phyloP scores from a whole-genome alignment of 2,329 filamentous ascomycete species.

The Penicillium concentricum region DNA sequence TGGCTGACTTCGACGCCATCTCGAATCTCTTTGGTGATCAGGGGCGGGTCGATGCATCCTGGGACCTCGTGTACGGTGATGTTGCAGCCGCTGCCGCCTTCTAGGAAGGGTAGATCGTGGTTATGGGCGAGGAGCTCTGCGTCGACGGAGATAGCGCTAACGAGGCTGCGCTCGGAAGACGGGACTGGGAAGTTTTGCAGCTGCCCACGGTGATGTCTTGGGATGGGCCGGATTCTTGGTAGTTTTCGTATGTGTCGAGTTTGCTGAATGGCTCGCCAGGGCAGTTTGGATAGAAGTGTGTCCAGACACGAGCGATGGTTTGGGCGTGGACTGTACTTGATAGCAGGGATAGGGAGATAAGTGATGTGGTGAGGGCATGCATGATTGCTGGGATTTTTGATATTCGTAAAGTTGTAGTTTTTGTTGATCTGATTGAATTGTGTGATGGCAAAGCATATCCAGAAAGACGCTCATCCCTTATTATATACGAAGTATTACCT shows the following conservation, averaged over 20 bases:
- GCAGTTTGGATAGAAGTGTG: slow-evolving; percentile 33
- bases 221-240: slow-evolving; percentile 23
- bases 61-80: slow-evolving; percentile 36
- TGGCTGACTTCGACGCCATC: slow-evolving; percentile 24
- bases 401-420: neutral
- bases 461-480: neutral
- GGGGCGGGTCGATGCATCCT: slow-evolving; percentile 30
- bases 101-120: slow-evolving; percentile 14
- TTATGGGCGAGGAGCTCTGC: slow-evolving; percentile 23
- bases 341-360: slow-evolving; percentile 19
- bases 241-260: slow-evolving; percentile 24
- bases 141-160: slow-evolving; percentile 29
- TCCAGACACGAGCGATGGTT: slow-evolving; percentile 29
- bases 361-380: slow-evolving; percentile 16
- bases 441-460: neutral
- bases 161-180: slow-evolving; percentile 23
- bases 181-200: slow-evolving; percentile 29
- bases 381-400: slow-evolving; percentile 6
- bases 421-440: neutral
- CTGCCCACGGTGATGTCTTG: slow-evolving; percentile 21
- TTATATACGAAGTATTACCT: slow-evolving; percentile 7
- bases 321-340: slow-evolving; percentile 21
- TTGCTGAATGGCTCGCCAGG: slow-evolving; percentile 22
- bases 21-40: slow-evolving; percentile 25
- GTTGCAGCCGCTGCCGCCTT: slow-evolving; percentile 24